Base-by-base conservation (phyloP, 495 filamentous ascomycete genomes). In the Aspergillus incahuasiensis region DNA sequence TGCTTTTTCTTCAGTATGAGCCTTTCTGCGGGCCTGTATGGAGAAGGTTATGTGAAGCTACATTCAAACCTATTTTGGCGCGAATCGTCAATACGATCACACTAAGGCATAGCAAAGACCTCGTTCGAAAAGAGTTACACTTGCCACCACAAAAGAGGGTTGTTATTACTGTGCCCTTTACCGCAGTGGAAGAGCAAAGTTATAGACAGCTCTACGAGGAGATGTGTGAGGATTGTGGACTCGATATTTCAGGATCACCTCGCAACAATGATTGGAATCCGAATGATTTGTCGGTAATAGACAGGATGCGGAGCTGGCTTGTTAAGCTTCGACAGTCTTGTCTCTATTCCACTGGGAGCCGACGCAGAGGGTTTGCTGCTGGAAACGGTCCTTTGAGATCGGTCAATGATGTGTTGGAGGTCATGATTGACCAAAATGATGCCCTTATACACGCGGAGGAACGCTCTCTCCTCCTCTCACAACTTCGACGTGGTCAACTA, bases 141-240 rank as follows among this genome's bases (percentile, higher is more conserved):
- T 56, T 81, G 28, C 92, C 92, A 12, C 77, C 82, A 2, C 92
- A 97, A 63, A 88, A 85, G 57, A 83, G 94, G 1, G 81, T 92
- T 55, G 85, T 97, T 15, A 88, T 98, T 49, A 94, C 88, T 0
- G 83, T 92, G 51, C 91, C 92, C 0, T 97, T 97, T 63, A 90
- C 85, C 1, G 79, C 87, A 1, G 79, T 96, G 16, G 94, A 98
- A 63, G 87, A 96, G 60, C 88, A 96, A 63, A 82, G 91, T 53
- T 98, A 98, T 63, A 72, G 75, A 16, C 78, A 82, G 35, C 64
- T 92, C 1, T 90, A 89, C 53, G 76, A 82, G 30, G 71, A 89
- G 63, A 90, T 96, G 80, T 85, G 83, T 40, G 74, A 79, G 6
- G 80, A 82, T 0, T 86, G 81, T 55, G 86, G 86, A 1, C 64